Base-by-base conservation (phyloP, 2,329 filamentous ascomycete species). In the Amesomyces nigricolor region DNA sequence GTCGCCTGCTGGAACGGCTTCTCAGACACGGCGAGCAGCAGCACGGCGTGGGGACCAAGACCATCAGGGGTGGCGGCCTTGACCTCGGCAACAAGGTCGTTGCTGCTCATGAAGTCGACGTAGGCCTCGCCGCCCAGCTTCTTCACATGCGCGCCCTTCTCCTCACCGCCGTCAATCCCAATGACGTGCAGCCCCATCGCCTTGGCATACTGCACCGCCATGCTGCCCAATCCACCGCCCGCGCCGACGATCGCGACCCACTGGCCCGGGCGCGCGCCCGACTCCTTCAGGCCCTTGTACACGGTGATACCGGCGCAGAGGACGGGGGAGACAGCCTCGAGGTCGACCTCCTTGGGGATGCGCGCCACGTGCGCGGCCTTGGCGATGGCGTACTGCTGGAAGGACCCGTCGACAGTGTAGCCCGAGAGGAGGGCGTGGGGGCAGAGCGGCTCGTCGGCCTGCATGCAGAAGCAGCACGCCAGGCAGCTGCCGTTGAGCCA, bases 1-100 rank as follows among this genome's bases (percentile, higher is more conserved):
- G 89, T 85, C 42, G 92, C 92, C 76, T 96, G 91, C 76, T 96
- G 90, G 85, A 96, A 96, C 52, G 92, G 92, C 78, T 87, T 89
- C 80, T 96, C 91, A 65, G 78, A 82, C 51, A 89, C 91, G 59
- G 92, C 91, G 58, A 96, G 83, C 44, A 96, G 79, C 62, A 96
- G 78, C 59, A 92, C 91, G 39, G 90, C 91, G 66, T 95, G 88
- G 5, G 91, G 91, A 51, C 92, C 92, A 14, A 89, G 80, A 17
- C 89, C 89, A 64, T 92, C 90, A 29, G 82, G 74, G 1, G 89
- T 95, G 29, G 86, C 85, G 46, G 83, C 84, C 76, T 91, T 89
- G 61, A 96, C 91, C 62, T 95, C 89, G 63, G 82, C 82, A 64
- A 95, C 87, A 26, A 96, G 72, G 73, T 96, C 86, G 72, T 85